A percentile compares a stretch with the other conserved stretches of the same genome.
These are phyloP conservation scores for Xenosphaeropsis pyriputrescens DNA, from an alignment of 2,329 filamentous ascomycete genomes.

Conservation along the genomic window DNA sequence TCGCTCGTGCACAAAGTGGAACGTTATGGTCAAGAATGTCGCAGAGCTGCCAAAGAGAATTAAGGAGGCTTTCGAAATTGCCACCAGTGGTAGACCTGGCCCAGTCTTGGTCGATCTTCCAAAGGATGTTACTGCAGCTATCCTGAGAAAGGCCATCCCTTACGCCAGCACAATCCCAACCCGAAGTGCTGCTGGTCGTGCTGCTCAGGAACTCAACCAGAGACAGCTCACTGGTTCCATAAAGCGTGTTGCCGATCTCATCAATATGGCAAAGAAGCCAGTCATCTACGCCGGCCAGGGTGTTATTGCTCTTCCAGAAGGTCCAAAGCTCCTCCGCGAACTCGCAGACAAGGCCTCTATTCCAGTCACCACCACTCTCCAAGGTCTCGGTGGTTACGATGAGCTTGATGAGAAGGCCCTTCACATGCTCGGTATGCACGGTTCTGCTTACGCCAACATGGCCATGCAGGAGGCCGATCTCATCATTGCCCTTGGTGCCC, in stretches of 20 bases:
- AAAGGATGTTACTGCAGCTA: constrained; percentile 85
- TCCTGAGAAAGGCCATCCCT: constrained; percentile 74
- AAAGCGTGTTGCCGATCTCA: constrained; percentile 60
- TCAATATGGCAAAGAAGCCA: constrained; percentile 86
- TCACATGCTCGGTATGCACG: constrained; percentile 99
- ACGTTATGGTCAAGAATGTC: constrained; percentile 93
- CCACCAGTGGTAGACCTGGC: constrained; percentile 82
- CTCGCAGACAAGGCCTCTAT: constrained; percentile 84
- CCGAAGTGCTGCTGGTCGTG: constrained; percentile 72
- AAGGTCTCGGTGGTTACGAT: constrained; percentile 83
- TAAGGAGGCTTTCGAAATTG: constrained; percentile 97
- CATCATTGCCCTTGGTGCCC: constrained; percentile 83
- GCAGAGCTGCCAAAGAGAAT: constrained; percentile 87
- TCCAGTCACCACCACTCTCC: constrained; percentile 89
- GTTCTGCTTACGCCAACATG: constrained; percentile 94
- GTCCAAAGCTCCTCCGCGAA: constrained; percentile 65
- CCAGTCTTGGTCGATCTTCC: constrained; percentile 92
- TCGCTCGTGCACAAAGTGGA: constrained; percentile 95
- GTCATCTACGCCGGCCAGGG: constrained; percentile 92
- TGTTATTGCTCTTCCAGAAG: constrained; percentile 66
- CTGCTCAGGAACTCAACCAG: constrained; percentile 57
- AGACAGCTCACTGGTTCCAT: constrained; percentile 64
- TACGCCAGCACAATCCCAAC: constrained; percentile 41
- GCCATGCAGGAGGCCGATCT: constrained; percentile 94
- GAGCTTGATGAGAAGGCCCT: constrained; percentile 88